Evolutionary conservation across 2,329 filamentous ascomycete genomes (phyloP).

Genomic region (Colletotrichum sojae): DNA sequence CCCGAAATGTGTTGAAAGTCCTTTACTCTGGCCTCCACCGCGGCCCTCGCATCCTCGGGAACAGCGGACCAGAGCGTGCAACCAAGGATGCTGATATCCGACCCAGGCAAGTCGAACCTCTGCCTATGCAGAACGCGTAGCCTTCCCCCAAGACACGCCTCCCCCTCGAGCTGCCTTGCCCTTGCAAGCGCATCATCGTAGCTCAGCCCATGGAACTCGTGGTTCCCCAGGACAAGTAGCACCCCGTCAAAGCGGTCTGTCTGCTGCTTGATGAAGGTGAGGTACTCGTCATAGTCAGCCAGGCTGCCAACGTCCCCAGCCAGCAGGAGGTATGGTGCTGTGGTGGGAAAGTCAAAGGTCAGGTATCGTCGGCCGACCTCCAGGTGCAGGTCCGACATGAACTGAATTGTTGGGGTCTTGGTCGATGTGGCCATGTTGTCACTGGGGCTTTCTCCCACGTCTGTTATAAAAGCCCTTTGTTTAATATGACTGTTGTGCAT

Average conservation of each 20-base stretch:
- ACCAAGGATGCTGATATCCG: slow-evolving; percentile 66
- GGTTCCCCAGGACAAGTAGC: slow-evolving; percentile 66
- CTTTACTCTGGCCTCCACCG: slow-evolving; percentile 61
- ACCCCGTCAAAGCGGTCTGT: slow-evolving; percentile 57
- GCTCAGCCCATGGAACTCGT: slow-evolving; percentile 66
- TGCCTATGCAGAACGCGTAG: slow-evolving; percentile 61
- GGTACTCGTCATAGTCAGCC: slow-evolving; percentile 60
- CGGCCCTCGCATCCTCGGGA: slow-evolving; percentile 51
- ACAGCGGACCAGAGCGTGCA: slow-evolving; percentile 72
- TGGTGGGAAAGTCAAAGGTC: slow-evolving; percentile 56
- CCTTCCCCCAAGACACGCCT: slow-evolving; percentile 54
- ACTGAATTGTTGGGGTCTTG: slow-evolving; percentile 47
- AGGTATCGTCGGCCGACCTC: slow-evolving; percentile 61
- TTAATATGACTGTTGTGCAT: no score
- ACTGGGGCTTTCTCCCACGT: no score
- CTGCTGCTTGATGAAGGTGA: slow-evolving; percentile 59
- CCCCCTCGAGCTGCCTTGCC: slow-evolving; percentile 54
- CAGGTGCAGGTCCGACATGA: slow-evolving; percentile 67
- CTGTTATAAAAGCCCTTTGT: no score
- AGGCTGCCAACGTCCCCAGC: slow-evolving; percentile 67
- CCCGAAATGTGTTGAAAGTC: slow-evolving; percentile 68
- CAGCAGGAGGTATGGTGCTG: slow-evolving; percentile 60
- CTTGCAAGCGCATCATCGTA: slow-evolving; percentile 54
- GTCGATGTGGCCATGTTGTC: no score
- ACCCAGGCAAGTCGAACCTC: slow-evolving; percentile 55